These are phyloP conservation scores for Populus hybrid DNA, from an alignment of 441 rosid genomes.

Conservation along the genomic window DNA sequence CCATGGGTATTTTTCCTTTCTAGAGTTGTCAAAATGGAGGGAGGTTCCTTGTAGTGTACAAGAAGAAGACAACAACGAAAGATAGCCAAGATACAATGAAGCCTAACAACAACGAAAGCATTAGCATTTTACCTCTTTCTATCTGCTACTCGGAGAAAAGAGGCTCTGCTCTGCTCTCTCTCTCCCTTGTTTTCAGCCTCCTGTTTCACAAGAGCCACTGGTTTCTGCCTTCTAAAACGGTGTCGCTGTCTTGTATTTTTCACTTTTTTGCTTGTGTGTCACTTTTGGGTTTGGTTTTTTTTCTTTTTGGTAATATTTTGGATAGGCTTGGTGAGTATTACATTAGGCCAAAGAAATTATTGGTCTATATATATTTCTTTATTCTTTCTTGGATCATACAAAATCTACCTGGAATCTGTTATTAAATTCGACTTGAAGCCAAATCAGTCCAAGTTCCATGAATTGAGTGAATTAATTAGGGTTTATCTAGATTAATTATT, in stretches of 20 bases:
- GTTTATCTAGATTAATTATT: too few relatives aligned
- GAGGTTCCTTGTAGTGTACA: too few relatives aligned
- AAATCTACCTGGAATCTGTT: constrained; percentile 8
- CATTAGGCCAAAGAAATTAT: background rate
- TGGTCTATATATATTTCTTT: background rate
- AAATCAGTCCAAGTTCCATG: background rate
- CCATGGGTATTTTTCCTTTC: background rate
- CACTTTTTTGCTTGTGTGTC: background rate
- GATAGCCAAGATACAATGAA: background rate
- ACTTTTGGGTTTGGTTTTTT: background rate
- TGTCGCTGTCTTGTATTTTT: background rate
- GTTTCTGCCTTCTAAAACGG: background rate
- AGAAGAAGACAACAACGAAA: too few relatives aligned
- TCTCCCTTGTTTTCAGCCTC: constrained; percentile 19
- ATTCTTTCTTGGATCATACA: constrained; percentile 7
- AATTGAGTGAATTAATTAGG: too few relatives aligned
- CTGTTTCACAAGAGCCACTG: constrained; percentile 19
- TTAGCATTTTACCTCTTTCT: background rate
- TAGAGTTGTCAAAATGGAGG: too few relatives aligned
- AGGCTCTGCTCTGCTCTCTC: too few relatives aligned
- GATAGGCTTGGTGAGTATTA: background rate
- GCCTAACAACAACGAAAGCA: background rate
- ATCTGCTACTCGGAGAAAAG: background rate
- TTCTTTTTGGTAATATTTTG: background rate
- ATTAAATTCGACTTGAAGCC: background rate